phyloP scores from a whole-genome alignment of 306 rosid species.

The Casuarina glauca region DNA sequence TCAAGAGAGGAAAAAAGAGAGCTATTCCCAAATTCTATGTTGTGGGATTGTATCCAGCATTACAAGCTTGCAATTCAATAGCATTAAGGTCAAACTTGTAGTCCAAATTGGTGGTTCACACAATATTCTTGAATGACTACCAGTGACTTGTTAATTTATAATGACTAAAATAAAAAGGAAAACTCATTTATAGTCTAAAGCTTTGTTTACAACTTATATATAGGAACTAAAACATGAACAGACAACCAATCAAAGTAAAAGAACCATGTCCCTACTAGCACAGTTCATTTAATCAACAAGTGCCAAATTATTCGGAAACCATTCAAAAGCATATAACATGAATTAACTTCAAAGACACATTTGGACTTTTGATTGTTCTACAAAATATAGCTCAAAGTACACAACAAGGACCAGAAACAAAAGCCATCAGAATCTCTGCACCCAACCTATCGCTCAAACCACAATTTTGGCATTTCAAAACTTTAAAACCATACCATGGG shows the following conservation, averaged over 20 bases:
- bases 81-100: slow-evolving; percentile 91
- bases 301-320: background rate
- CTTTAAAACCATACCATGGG: background rate
- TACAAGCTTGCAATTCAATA: slow-evolving; percentile 89
- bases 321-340: background rate
- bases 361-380: background rate
- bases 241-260: background rate
- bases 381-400: background rate
- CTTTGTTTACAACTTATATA: background rate
- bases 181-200: background rate
- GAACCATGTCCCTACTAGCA: background rate
- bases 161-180: slow-evolving; percentile 10
- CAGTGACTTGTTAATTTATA: background rate
- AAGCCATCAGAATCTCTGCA: background rate
- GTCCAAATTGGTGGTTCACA: slow-evolving; percentile 89
- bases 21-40: slow-evolving; percentile 33
- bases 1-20: background rate
- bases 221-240: background rate
- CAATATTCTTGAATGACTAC: slow-evolving; percentile 65
- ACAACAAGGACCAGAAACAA: background rate
- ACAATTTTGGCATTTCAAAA: background rate
- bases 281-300: background rate
- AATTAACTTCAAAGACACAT: background rate
- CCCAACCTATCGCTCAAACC: background rate
- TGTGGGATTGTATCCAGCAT: slow-evolving; percentile 98